Conservation (phyloP, 257 asterid species). For the Echites panduratus region DNA sequence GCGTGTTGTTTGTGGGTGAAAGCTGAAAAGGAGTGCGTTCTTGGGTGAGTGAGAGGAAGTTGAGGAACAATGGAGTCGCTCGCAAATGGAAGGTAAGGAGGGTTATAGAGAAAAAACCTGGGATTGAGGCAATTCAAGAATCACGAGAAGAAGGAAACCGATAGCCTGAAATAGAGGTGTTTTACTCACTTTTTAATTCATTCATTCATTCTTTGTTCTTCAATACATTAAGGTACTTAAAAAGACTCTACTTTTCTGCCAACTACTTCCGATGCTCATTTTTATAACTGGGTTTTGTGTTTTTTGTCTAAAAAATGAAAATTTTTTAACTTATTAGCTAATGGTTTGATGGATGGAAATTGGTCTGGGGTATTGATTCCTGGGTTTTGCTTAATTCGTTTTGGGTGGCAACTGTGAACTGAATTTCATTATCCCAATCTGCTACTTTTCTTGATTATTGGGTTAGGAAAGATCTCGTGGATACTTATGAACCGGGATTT, state of each 20-base stretch:
- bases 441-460: constrained; percentile 21
- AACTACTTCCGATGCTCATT: constrained; percentile 16
- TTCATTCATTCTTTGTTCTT: constrained; percentile 13
- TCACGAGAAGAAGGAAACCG: not conserved
- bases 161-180: constrained; percentile 7
- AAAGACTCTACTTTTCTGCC: constrained; percentile 15
- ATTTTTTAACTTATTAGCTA: constrained; percentile 9
- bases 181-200: not conserved
- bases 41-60: not conserved
- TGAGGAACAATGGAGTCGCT: constrained; percentile 10
- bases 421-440: constrained; percentile 25
- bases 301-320: constrained; percentile 19
- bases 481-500: constrained; percentile 16
- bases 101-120: constrained; percentile 1
- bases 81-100: not conserved
- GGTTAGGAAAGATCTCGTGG: constrained; percentile 31
- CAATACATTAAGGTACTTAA: constrained; percentile 30
- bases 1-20: not conserved
- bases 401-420: constrained; percentile 13
- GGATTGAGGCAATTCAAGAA: constrained; percentile 15
- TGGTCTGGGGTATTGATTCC: constrained; percentile 6
- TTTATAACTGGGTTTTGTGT: constrained; percentile 25
- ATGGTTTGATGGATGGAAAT: constrained; percentile 8
- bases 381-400: constrained; percentile 11
- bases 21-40: constrained; percentile 1